Conservation (phyloP, 768 basidiomycete species). For the Suillus lakei region DNA sequence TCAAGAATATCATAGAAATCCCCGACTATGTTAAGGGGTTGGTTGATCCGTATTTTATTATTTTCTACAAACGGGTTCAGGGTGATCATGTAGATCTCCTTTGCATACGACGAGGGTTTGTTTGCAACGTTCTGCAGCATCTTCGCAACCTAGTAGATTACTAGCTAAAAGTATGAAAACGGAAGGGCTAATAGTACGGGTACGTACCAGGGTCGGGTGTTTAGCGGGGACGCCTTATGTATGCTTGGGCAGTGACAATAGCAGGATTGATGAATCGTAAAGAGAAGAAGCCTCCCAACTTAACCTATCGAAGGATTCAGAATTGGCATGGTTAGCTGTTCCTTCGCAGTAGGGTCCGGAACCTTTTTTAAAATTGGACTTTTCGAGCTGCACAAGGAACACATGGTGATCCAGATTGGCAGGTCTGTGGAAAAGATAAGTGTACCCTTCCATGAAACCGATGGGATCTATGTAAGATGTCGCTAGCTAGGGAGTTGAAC, state of each 20-base stretch:
- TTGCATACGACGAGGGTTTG: slow-evolving; percentile 96
- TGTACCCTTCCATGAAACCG: too few relatives aligned
- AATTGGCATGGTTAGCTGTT: too few relatives aligned
- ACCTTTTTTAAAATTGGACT: too few relatives aligned
- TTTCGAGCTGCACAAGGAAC: too few relatives aligned
- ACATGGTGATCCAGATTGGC: too few relatives aligned
- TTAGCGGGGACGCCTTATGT: slow-evolving; percentile 99
- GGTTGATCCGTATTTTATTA: slow-evolving; percentile 97
- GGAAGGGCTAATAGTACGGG: not conserved
- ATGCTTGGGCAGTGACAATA: slow-evolving; percentile 98
- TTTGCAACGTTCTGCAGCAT: slow-evolving; percentile 99
- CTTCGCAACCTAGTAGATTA: slow-evolving; percentile 82
- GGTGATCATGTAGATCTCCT: slow-evolving; percentile 98
- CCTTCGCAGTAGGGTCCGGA: too few relatives aligned
- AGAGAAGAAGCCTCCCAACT: slow-evolving; percentile 99
- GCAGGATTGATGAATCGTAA: slow-evolving; percentile 99
- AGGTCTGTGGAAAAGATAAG: too few relatives aligned
- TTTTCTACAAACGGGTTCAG: slow-evolving; percentile 99
- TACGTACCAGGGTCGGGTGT: slow-evolving; percentile 86
- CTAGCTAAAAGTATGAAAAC: not conserved
- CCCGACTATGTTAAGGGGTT: slow-evolving; percentile 95
- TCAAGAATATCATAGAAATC: slow-evolving; percentile 99
- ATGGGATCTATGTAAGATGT: too few relatives aligned
- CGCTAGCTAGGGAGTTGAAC: too few relatives aligned
- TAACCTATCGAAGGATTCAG: too few relatives aligned